Evolutionary conservation across 1,284 basidiomycete species (phyloP).

Genomic region (Apiotrichum sp.): DNA sequence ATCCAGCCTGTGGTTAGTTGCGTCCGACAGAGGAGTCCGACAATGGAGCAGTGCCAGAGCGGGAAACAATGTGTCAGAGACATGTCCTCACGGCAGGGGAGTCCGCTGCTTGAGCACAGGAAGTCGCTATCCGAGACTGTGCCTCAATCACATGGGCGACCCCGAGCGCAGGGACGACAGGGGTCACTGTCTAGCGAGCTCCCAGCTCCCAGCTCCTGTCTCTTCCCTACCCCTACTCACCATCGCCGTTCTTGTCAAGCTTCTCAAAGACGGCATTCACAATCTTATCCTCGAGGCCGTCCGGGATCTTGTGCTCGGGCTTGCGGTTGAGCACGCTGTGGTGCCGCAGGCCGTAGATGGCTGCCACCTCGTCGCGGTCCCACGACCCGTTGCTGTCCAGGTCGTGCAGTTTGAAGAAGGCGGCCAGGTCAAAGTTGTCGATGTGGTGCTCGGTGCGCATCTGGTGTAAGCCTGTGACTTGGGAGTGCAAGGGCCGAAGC

Average conservation of each 20-base stretch:
- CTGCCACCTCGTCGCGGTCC: conserved; percentile 76
- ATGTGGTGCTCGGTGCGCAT: conserved; percentile 48
- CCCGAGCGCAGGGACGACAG: too few species aligned
- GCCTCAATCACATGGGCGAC: too few species aligned
- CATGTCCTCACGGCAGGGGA: too few species aligned
- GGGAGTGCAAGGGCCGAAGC: too few species aligned
- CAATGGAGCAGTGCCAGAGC: too few species aligned
- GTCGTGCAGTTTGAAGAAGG: conserved; percentile 66
- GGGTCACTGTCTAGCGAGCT: too few species aligned
- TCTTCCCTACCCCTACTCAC: conserved; percentile 16
- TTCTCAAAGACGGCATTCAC: conserved; percentile 65
- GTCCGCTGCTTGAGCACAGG: too few species aligned
- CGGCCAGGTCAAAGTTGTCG: conserved; percentile 43
- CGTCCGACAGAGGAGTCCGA: too few species aligned
- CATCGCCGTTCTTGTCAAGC: conserved; percentile 75
- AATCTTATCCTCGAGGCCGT: conserved; percentile 61
- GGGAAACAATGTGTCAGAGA: too few species aligned
- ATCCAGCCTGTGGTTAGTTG: conserved; percentile 52
- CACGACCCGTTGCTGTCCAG: conserved; percentile 70
- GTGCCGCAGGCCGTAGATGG: conserved; percentile 93
- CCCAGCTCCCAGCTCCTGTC: too few species aligned
- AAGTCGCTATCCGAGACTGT: too few species aligned
- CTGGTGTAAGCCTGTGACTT: conserved; percentile 13
- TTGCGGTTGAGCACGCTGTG: conserved; percentile 80
- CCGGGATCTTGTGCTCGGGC: conserved; percentile 56